A percentile compares a stretch with the other conserved stretches of the same genome.
These are phyloP conservation scores for Solanum virginianum DNA, from an alignment of 257 asterid species.

Conservation along the genomic window DNA sequence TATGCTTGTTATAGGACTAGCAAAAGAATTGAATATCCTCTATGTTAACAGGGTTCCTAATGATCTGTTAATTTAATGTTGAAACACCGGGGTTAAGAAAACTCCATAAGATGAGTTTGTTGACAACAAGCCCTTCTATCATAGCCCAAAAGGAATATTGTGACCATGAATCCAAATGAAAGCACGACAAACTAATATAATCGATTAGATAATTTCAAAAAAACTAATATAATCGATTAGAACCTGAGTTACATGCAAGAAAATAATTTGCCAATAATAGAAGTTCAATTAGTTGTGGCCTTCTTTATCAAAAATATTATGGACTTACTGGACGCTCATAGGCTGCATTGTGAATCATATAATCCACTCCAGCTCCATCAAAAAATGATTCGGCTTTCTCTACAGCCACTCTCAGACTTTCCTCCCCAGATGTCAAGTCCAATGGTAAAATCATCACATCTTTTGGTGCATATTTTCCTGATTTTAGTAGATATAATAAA, in stretches of 20 bases:
- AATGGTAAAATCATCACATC: slow-evolving; percentile 71
- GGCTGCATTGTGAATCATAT: slow-evolving; percentile 94
- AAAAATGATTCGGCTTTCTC: slow-evolving; percentile 73
- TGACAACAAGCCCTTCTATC: neutral
- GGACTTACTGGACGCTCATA: slow-evolving; percentile 89
- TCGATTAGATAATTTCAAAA: neutral
- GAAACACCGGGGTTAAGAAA: neutral
- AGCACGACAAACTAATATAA: neutral
- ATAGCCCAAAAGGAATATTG: neutral
- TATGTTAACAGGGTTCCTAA: neutral
- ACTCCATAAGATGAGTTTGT: neutral
- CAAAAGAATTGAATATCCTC: neutral
- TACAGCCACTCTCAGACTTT: slow-evolving; percentile 48
- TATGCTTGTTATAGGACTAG: neutral
- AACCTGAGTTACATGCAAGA: neutral
- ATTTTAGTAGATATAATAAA: slow-evolving; percentile 8
- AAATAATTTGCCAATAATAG: neutral
- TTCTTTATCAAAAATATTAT: neutral
- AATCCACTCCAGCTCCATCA: slow-evolving; percentile 86
- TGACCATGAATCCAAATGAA: neutral
- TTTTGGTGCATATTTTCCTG: slow-evolving; percentile 85
- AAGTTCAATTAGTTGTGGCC: neutral
- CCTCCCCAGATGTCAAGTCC: slow-evolving; percentile 79
- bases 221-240: neutral
- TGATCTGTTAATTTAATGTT: neutral